A percentile compares a stretch with the other conserved stretches of the same genome.
phyloP scores from a whole-genome alignment of 1,284 basidiomycete genomes.

The Cutaneotrichosporon sp. region DNA sequence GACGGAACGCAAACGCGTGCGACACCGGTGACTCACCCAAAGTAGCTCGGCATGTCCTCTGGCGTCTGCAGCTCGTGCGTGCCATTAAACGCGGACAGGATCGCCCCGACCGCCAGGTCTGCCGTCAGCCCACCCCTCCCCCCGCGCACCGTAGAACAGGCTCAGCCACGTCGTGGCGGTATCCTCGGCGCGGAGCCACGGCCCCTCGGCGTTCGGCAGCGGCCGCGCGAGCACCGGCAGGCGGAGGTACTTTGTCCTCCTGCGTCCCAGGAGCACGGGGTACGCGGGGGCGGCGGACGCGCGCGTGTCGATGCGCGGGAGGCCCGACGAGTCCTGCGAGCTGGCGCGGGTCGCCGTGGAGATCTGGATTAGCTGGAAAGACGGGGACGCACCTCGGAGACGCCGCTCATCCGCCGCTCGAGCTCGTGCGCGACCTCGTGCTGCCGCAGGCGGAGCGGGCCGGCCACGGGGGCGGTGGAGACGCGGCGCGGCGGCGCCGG shows the following conservation, averaged over 20 bases:
- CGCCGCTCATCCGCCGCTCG: too few species aligned
- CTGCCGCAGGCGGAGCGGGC: too few species aligned
- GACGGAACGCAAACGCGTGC: too few species aligned
- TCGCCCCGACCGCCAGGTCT: neutral
- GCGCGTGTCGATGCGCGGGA: neutral
- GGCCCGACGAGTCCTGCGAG: too few species aligned
- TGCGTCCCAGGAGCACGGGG: neutral
- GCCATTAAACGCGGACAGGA: slow-evolving; percentile 4
- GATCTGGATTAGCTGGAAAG: too few species aligned
- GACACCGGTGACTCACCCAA: neutral
- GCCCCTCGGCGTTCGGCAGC: neutral
- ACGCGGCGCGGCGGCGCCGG: too few species aligned
- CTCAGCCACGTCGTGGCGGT: slow-evolving; percentile 1
- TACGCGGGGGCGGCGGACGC: neutral
- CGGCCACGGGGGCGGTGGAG: too few species aligned
- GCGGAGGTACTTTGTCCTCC: neutral
- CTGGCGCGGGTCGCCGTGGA: too few species aligned
- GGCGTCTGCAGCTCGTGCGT: neutral
- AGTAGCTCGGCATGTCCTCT: slow-evolving; percentile 1
- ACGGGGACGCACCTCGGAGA: too few species aligned
- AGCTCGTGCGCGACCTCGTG: too few species aligned
- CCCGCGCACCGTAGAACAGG: neutral
- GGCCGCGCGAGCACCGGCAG: neutral
- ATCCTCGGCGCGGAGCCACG: neutral
- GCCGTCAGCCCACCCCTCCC: neutral